Base-by-base conservation (phyloP, 1,139 yeast species). In the Saccharomycopsis phalli region DNA sequence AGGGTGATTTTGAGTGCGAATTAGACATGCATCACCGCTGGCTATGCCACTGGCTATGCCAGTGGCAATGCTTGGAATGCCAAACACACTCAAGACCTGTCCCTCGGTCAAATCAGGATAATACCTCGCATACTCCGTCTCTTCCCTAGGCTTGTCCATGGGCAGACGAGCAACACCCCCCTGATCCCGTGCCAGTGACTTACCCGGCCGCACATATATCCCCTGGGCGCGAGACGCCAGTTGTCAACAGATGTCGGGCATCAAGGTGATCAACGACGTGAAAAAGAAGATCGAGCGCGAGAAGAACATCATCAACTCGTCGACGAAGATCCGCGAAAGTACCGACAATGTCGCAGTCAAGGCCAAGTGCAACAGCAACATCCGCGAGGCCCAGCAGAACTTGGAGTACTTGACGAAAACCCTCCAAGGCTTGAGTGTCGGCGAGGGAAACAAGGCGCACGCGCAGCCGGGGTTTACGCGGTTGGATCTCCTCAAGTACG, bases 341-440 rank as follows among this genome's bases (percentile, higher is more conserved):
- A 84, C 97, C 17, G 61, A 68, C 49, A 91, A 91, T 59, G 68
- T 80, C 17, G 76, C 74, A 49, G 95, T 88, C 37, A 87, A 88
- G 52, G 94, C 86, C 56, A 76, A 82, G 57, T 88, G 97, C 65
- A 88, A 86, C 60, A 78, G 88, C 28, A 86, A 81, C 53, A 87
- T 91, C 51, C 69, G 93, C 48, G 97, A 91, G 53, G 88, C 96
- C 2, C 88, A 86, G 54, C 78, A 84, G 49, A 88, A 88, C 60
- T 82, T 91, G 50, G 91, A 84, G 51, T 91, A 88, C 53, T 69
- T 91, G 48, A 82, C 81, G 54, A 84, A 83, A 45, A 79, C 91
- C 5, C 66, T 91, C 53, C 67, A 70, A 38, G 82, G 82, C 51
- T 63, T 87, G 10, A 34, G 42, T 4, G 3, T 44, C 8, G 23